phyloP scores from a whole-genome alignment of 2,329 filamentous ascomycete genomes.

The Beauveria sp. region DNA sequence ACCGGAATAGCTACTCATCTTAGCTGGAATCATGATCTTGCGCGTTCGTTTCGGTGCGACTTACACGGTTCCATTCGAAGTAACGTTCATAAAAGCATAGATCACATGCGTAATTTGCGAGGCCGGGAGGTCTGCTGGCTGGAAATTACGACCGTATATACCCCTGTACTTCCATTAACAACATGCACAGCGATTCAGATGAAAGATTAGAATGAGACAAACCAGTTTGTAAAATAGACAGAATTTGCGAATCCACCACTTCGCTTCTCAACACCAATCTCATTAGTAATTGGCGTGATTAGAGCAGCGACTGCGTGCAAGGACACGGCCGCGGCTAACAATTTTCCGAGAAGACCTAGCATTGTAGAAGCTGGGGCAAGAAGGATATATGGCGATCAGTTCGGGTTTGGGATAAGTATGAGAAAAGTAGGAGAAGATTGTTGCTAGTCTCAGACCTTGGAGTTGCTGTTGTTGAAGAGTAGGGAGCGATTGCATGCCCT shows the following conservation, averaged over 20 bases:
- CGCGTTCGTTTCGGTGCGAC: slow-evolving; percentile 15
- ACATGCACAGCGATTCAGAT: neutral
- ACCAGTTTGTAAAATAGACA: slow-evolving; percentile 45
- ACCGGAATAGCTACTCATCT: slow-evolving; percentile 45
- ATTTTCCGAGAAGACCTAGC: slow-evolving; percentile 19
- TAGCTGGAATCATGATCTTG: no score
- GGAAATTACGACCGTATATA: slow-evolving; percentile 68
- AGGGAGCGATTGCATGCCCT: neutral
- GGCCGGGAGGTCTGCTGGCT: slow-evolving; percentile 62
- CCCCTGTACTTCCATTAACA: slow-evolving; percentile 36
- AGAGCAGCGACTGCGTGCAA: slow-evolving; percentile 19
- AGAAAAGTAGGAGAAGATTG: neutral
- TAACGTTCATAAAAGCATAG: slow-evolving; percentile 74
- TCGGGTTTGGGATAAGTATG: no score
- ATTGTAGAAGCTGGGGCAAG: slow-evolving; percentile 15
- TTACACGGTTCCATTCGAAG: slow-evolving; percentile 63
- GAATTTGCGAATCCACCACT: slow-evolving; percentile 26
- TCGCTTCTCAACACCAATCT: slow-evolving; percentile 15
- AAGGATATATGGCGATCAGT: neutral
- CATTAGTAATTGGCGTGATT: slow-evolving; percentile 15
- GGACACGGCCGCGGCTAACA: slow-evolving; percentile 20
- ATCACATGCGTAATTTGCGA: slow-evolving; percentile 69
- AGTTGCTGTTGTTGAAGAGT: neutral
- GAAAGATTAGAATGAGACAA: slow-evolving; percentile 6
- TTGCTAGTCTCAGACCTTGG: neutral